phyloP scores from a whole-genome alignment of 2,329 filamentous ascomycete genomes.

The Fusarium sp. region DNA sequence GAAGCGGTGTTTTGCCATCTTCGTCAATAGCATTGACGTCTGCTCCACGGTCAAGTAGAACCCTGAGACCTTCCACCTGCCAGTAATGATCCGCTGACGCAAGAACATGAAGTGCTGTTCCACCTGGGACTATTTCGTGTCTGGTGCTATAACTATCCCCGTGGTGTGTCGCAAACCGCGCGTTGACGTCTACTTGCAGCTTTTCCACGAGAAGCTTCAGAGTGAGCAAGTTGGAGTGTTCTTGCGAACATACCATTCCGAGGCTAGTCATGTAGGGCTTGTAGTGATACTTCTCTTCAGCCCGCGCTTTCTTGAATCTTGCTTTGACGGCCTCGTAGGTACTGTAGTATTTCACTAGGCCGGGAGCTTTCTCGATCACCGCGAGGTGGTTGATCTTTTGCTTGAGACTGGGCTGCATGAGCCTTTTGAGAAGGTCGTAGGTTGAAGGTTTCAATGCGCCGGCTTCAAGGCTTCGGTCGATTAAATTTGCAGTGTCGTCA shows the following conservation, averaged over 20 bases:
- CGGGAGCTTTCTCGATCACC: constrained; percentile 3
- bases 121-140: not conserved
- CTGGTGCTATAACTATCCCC: not conserved
- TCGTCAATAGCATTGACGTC: constrained; percentile 10
- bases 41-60: constrained; percentile 34
- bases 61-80: constrained; percentile 36
- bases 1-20: constrained; percentile 30
- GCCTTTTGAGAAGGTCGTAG: constrained; percentile 2
- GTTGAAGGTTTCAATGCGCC: not conserved
- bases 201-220: constrained; percentile 31
- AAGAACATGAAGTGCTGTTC: constrained; percentile 38
- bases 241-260: constrained; percentile 11
- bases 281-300: accelerated
- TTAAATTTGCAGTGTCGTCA: constrained; percentile 16
- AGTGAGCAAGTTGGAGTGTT: constrained; percentile 29
- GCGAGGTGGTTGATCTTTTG: constrained; percentile 6
- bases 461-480: constrained; percentile 1
- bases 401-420: constrained; percentile 11
- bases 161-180: not conserved
- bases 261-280: constrained; percentile 8
- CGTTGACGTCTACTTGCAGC: constrained; percentile 36
- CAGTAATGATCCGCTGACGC: constrained; percentile 35
- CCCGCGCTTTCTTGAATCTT: not conserved
- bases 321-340: constrained; percentile 1
- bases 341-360: constrained; percentile 21